Conservation (phyloP, 495 filamentous ascomycete species). For the Bacidia gigantensis region DNA sequence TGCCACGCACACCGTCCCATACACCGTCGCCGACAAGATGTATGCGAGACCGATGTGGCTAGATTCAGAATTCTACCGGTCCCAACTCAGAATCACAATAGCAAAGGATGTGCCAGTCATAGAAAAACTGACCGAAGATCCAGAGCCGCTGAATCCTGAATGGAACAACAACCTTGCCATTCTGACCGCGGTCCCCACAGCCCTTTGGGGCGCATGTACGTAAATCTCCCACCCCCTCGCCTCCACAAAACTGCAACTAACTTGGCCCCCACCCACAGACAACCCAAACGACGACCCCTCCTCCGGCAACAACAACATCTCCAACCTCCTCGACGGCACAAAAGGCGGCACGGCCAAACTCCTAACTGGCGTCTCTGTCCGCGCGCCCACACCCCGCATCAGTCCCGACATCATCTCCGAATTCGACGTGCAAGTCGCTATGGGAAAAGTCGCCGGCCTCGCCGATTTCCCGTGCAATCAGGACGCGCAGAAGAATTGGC, state of each 20-base stretch:
- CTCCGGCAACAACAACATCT: neutral
- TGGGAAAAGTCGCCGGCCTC: too few relatives aligned
- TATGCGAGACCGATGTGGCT: neutral
- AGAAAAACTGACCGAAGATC: neutral
- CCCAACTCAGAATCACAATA: neutral
- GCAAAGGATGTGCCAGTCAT: neutral
- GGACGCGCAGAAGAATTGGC: too few relatives aligned
- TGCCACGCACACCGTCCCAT: too few relatives aligned
- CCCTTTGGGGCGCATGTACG: neutral
- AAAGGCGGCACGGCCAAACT: neutral
- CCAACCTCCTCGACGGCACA: neutral
- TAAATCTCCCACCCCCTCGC: neutral
- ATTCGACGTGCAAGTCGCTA: neutral
- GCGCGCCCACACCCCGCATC: neutral
- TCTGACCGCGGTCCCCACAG: neutral
- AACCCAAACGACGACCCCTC: neutral
- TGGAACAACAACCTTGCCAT: neutral
- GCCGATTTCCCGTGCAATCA: too few relatives aligned
- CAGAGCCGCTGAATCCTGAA: neutral
- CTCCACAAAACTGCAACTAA: neutral
- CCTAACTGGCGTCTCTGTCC: neutral
- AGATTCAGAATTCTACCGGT: neutral
- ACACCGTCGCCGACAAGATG: neutral
- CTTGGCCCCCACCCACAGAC: neutral
- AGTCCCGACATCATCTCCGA: neutral